Percentiles rank a stretch among this genome's conserved stretches.
Evolutionary conservation across 2,329 filamentous ascomycete genomes (phyloP).

Genomic region (Davidsoniella neocaledoniae): DNA sequence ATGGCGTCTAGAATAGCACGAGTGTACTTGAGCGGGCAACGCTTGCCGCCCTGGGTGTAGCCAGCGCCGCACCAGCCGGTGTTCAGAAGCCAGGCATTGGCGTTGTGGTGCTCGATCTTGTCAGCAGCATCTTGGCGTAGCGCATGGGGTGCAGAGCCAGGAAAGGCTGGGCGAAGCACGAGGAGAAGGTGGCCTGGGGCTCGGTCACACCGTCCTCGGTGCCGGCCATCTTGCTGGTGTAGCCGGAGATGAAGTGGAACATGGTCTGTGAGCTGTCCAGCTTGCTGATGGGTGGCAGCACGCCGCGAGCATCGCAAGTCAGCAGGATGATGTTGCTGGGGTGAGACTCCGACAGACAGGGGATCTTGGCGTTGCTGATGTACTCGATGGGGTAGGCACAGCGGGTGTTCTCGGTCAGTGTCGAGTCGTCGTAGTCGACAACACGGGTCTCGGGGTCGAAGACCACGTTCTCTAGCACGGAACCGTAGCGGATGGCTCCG

Average conservation of each 20-base stretch:
- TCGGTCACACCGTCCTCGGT: constrained; percentile 95
- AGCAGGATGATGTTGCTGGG: constrained; percentile 96
- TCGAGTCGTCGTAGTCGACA: constrained; percentile 91
- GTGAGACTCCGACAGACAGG: constrained; percentile 73
- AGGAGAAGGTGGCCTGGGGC: constrained; percentile 96
- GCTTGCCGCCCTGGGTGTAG: constrained; percentile 80
- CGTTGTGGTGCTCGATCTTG: constrained; percentile 89
- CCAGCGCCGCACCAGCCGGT: constrained; percentile 93
- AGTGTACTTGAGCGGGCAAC: constrained; percentile 96
- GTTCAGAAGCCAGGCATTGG: constrained; percentile 97
- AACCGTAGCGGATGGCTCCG: constrained; percentile 88
- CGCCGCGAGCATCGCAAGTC: constrained; percentile 93
- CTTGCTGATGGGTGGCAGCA: constrained; percentile 95
- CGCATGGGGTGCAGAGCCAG: constrained; percentile 97
- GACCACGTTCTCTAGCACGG: constrained; percentile 95
- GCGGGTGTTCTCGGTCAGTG: constrained; percentile 94
- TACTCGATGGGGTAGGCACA: constrained; percentile 98
- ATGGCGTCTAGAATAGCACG: constrained; percentile 93
- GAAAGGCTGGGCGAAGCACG: constrained; percentile 99
- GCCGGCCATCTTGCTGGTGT: constrained; percentile 99
- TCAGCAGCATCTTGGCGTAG: constrained; percentile 98
- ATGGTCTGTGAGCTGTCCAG: constrained; percentile 88
- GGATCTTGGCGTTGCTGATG: constrained; percentile 97
- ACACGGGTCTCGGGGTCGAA: constrained; percentile 80
- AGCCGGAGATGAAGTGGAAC: constrained; percentile 99